phyloP scores from a whole-genome alignment of 768 basidiomycete species.

The Amanita jacksonii region DNA sequence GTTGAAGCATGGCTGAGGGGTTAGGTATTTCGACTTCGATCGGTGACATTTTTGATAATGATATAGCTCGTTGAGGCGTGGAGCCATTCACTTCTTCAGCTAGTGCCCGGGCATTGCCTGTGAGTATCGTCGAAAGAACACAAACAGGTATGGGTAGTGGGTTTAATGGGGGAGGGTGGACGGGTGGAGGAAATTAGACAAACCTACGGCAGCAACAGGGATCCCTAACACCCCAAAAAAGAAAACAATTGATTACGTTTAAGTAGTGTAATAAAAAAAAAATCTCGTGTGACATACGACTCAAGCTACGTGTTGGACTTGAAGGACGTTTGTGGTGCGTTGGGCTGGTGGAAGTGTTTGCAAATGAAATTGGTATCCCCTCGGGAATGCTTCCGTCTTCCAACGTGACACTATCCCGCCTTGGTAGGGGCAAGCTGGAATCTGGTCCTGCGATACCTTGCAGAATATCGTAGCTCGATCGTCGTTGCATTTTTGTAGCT shows the following conservation, averaged over 20 bases:
- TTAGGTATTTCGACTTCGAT: slow-evolving; percentile 27
- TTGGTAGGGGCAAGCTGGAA: slow-evolving; percentile 62
- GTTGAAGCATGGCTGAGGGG: slow-evolving; percentile 32
- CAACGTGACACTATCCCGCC: slow-evolving; percentile 33
- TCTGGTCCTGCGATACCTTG: slow-evolving; percentile 68
- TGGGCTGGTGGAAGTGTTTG: slow-evolving; percentile 26
- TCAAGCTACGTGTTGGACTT: slow-evolving; percentile 71
- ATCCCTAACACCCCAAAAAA: slow-evolving; percentile 41
- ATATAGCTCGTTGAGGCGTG: slow-evolving; percentile 23
- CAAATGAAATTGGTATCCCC: slow-evolving; percentile 59
- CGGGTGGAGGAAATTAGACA: slow-evolving; percentile 23
- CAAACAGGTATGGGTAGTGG: slow-evolving; percentile 13
- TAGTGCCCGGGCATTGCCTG: slow-evolving; percentile 78
- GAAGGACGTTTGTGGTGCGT: slow-evolving; percentile 40
- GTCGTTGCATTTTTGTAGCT: slow-evolving; percentile 42
- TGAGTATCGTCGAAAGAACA: slow-evolving; percentile 17
- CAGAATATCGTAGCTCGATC: slow-evolving; percentile 66
- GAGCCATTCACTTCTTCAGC: slow-evolving; percentile 58
- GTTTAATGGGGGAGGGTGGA: slow-evolving; percentile 15
- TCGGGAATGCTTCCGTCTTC: slow-evolving; percentile 57
- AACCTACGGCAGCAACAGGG: slow-evolving; percentile 70
- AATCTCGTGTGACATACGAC: slow-evolving; percentile 62
- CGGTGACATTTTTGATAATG: slow-evolving; percentile 20
- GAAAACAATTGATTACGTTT: slow-evolving; percentile 10
- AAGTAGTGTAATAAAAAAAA: slow-evolving; percentile 5